A percentile compares a stretch with the other conserved stretches of the same genome.
These are phyloP conservation scores for Moricandia arvensis DNA, from an alignment of 345 rosid species.

Conservation along the genomic window DNA sequence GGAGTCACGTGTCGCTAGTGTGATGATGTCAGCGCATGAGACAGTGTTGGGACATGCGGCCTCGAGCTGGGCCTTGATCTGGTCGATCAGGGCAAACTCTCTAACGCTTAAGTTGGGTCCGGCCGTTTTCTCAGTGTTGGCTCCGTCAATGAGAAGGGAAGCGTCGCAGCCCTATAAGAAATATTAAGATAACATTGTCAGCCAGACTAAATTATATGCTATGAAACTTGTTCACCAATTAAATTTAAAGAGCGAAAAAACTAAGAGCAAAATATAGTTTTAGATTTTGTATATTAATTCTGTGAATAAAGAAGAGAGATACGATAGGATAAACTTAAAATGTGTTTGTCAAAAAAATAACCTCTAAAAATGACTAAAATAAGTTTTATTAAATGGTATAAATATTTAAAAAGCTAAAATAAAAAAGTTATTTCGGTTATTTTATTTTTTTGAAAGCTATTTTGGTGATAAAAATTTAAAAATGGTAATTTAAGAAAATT, in stretches of 20 bases:
- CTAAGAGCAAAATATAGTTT: too few species aligned
- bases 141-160: slow-evolving; percentile 58
- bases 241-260: neutral
- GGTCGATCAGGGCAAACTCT: slow-evolving; percentile 59
- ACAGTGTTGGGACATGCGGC: slow-evolving; percentile 56
- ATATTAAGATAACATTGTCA: neutral
- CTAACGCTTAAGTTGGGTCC: slow-evolving; percentile 70
- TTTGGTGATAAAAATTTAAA: too few species aligned
- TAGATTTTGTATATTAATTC: neutral
- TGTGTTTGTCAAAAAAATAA: too few species aligned
- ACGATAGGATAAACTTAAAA: too few species aligned
- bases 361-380: too few species aligned
- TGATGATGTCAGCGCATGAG: slow-evolving; percentile 65
- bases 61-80: slow-evolving; percentile 56
- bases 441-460: too few species aligned
- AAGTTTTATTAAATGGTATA: too few species aligned
- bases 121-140: slow-evolving; percentile 63
- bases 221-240: neutral
- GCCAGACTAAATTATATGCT: neutral
- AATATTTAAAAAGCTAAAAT: too few species aligned
- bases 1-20: slow-evolving; percentile 37
- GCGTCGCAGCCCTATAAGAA: slow-evolving; percentile 72
- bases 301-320: too few species aligned
- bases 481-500: too few species aligned
- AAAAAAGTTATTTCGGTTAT: too few species aligned